phyloP scores from a whole-genome alignment of 2,329 filamentous ascomycete species.

The Pseudogymnoascus sp. region DNA sequence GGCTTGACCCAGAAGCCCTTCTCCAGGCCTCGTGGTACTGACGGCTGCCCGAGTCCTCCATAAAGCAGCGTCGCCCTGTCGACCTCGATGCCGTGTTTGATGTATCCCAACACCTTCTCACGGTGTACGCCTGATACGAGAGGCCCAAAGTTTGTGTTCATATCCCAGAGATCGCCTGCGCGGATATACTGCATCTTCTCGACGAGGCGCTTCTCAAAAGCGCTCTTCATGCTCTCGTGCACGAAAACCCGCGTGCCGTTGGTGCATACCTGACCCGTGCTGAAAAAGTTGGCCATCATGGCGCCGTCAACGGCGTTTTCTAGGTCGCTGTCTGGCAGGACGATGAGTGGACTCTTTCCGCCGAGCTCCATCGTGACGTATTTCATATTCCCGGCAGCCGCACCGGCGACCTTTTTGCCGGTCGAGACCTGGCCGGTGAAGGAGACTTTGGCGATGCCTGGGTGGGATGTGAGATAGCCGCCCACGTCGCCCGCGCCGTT shows the following conservation, averaged over 20 bases:
- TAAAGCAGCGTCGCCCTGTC: constrained; percentile 69
- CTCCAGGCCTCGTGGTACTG: constrained; percentile 29
- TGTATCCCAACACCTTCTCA: constrained; percentile 72
- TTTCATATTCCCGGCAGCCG: constrained; percentile 74
- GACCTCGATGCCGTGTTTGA: constrained; percentile 62
- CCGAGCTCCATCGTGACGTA: constrained; percentile 89
- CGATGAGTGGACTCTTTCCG: constrained; percentile 73
- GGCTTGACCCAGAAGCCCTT: constrained; percentile 79
- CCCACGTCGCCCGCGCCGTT: constrained; percentile 75
- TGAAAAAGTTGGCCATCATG: constrained; percentile 93
- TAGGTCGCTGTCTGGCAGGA: constrained; percentile 72
- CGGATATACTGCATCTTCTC: constrained; percentile 65
- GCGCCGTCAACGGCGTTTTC: constrained; percentile 79
- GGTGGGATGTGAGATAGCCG: constrained; percentile 65
- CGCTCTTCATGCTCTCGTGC: constrained; percentile 54
- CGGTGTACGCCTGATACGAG: constrained; percentile 68
- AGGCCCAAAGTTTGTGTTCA: constrained; percentile 74
- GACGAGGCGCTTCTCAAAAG: constrained; percentile 62
- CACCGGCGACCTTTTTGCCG: constrained; percentile 70
- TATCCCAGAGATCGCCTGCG: constrained; percentile 64
- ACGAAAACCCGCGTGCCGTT: constrained; percentile 88
- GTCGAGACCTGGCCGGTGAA: constrained; percentile 86
- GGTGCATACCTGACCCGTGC: constrained; percentile 84
- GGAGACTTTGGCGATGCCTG: constrained; percentile 72
- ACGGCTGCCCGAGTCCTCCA: constrained; percentile 58